A percentile compares a stretch with the other conserved stretches of the same genome.
phyloP scores from a whole-genome alignment of 208 protist species.

The Strigomonas culicis region DNA sequence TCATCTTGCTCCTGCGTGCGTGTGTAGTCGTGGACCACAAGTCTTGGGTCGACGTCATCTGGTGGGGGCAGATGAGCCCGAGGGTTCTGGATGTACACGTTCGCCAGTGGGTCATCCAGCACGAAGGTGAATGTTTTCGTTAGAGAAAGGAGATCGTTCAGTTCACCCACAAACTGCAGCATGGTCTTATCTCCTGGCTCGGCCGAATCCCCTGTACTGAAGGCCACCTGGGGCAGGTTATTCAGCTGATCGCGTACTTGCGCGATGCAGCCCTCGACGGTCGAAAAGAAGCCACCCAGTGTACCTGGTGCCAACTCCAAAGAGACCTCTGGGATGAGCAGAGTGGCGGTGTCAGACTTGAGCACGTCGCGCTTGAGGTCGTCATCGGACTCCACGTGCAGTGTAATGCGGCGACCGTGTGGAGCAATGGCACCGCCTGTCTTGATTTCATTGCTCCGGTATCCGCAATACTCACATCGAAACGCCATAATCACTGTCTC shows the following conservation, averaged over 20 bases:
- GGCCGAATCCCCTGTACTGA: slow-evolving; percentile 71
- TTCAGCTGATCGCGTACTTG: slow-evolving; percentile 87
- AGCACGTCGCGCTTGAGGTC: slow-evolving; percentile 94
- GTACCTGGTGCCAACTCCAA: slow-evolving; percentile 88
- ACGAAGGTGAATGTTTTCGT: slow-evolving; percentile 89
- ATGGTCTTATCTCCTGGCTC: slow-evolving; percentile 62
- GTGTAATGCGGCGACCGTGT: slow-evolving; percentile 63
- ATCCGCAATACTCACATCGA: slow-evolving; percentile 92
- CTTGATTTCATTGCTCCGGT: slow-evolving; percentile 94
- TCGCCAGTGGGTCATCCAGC: slow-evolving; percentile 91
- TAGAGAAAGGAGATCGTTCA: slow-evolving; percentile 60
- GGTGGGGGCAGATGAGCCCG: slow-evolving; percentile 78
- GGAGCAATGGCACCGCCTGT: slow-evolving; percentile 80
- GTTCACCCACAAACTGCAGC: slow-evolving; percentile 73
- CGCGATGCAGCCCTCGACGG: slow-evolving; percentile 90
- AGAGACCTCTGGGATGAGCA: slow-evolving; percentile 86
- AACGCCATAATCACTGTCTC: slow-evolving; percentile 94
- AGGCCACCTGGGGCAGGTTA: slow-evolving; percentile 72
- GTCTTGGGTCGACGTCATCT: slow-evolving; percentile 81
- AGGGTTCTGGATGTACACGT: slow-evolving; percentile 93
- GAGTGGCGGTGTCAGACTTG: slow-evolving; percentile 90
- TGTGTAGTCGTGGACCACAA: slow-evolving; percentile 74
- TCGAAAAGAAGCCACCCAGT: slow-evolving; percentile 93
- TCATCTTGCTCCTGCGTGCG: slow-evolving; percentile 92
- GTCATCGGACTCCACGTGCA: slow-evolving; percentile 66